Base-by-base conservation (phyloP, 2,329 filamentous ascomycete species). In the Claviceps fusiformis region DNA sequence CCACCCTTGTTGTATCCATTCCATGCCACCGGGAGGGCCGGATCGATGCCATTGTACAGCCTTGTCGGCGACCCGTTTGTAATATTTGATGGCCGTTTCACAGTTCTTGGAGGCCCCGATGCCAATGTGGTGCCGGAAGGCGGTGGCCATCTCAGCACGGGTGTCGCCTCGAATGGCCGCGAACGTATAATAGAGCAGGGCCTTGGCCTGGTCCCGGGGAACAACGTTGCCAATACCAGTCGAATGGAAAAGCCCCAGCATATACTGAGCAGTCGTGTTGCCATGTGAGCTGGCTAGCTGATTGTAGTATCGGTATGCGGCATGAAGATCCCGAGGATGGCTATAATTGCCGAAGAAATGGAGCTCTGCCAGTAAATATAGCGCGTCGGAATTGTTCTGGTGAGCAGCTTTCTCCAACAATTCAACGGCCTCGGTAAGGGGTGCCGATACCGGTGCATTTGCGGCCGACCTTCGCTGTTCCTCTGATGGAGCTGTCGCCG, bases 301-400 rank as follows among this genome's bases (percentile, higher is more conserved):
- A 59, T 87, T 76, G 70, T 97, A 98, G 72, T 89, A 80, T 60
- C 80, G 76, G 67, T 95, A 95, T 0, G 93, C 89, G 50, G 81
- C 77, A 37, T 80, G 75, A 62, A 95, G 89, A 66, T 96, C 83
- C 60, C 85, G 80, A 1, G 92, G 91, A 64, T 96, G 80, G 27
- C 88, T 87, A 70, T 86, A 95, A 70, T 97, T 96, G 67, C 93
- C 93, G 64, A 93, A 90, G 70, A 97, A 97, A 73, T 95, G 95
- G 78, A 98, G 85, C 67, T 98, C 89, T 19, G 89, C 93, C 29
- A 98, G 78, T 17, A 95, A 75, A 65, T 86, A 95, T 49, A 97
- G 81, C 5, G 93, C 93, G 68, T 98, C 91, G 2, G 88, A 79
- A 65, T 89, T 82, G 60, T 81, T 80, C 58, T 75, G 70, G 17